These are phyloP conservation scores for Clitoria ternatea DNA, from an alignment of 306 rosid genomes.

Conservation along the genomic window DNA sequence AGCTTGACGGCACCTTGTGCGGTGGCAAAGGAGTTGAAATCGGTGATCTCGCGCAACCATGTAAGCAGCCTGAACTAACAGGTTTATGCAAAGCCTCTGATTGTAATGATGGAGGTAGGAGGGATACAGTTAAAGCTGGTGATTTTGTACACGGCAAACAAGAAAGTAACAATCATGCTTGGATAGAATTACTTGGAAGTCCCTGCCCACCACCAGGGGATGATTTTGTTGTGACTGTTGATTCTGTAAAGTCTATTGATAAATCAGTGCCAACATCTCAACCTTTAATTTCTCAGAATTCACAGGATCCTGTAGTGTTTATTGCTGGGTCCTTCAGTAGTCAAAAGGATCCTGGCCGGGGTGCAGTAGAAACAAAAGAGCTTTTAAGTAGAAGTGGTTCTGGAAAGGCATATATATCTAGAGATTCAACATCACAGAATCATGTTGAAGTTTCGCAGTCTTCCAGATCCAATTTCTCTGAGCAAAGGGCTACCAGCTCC, in stretches of 20 bases:
- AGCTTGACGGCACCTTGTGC: slow-evolving; percentile 25
- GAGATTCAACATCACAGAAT: slow-evolving; percentile 13
- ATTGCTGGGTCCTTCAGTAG: slow-evolving; percentile 25
- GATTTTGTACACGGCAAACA: slow-evolving; percentile 19
- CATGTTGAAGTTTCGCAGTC: slow-evolving; percentile 18
- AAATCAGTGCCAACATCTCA: slow-evolving; percentile 24
- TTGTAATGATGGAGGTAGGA: slow-evolving; percentile 15
- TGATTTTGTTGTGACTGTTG: slow-evolving; percentile 18
- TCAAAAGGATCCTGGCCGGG: slow-evolving; percentile 33
- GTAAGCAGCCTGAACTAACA: slow-evolving; percentile 2
- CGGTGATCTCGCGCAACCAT: slow-evolving; percentile 6
- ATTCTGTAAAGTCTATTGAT: slow-evolving; percentile 15
- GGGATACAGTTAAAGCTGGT: slow-evolving; percentile 14
- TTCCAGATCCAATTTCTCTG: not conserved
- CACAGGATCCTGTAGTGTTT: slow-evolving; percentile 18
- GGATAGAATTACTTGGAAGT: slow-evolving; percentile 31
- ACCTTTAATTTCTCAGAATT: slow-evolving; percentile 25
- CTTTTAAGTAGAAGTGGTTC: slow-evolving; percentile 15
- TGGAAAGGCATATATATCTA: slow-evolving; percentile 12
- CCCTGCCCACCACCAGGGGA: slow-evolving; percentile 25
- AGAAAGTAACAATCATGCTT: not conserved
- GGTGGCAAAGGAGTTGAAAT: slow-evolving; percentile 23
- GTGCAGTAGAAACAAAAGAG: slow-evolving; percentile 20
- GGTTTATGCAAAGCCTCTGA: slow-evolving; percentile 25
- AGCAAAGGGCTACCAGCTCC: slow-evolving; percentile 10